These are phyloP conservation scores for Rosa chinensis DNA, from an alignment of 306 rosid genomes.

Conservation along the genomic window DNA sequence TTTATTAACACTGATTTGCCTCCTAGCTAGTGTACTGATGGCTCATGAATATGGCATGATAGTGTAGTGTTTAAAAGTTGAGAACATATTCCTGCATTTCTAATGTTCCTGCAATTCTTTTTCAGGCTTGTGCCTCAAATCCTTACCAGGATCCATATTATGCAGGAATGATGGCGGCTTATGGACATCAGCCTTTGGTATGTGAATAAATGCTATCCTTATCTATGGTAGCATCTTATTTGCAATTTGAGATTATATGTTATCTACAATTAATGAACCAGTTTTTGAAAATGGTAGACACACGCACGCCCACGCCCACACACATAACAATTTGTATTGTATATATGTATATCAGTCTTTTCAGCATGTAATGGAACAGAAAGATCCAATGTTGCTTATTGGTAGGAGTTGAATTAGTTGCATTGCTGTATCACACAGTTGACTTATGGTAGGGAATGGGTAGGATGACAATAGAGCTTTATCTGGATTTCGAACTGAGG, in stretches of 20 bases:
- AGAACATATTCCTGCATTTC: slow-evolving; percentile 22
- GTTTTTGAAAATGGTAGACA: background rate
- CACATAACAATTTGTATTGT: background rate
- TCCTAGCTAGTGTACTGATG: background rate
- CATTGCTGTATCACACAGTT: background rate
- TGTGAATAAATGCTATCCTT: slow-evolving; percentile 22
- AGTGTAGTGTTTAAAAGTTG: slow-evolving; percentile 18
- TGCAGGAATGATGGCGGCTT: slow-evolving; percentile 89
- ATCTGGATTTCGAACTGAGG: background rate
- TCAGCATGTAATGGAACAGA: background rate
- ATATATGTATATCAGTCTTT: background rate
- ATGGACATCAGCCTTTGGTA: slow-evolving; percentile 85
- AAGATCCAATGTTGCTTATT: background rate
- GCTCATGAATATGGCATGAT: slow-evolving; percentile 21
- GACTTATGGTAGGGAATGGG: background rate
- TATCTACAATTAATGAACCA: background rate
- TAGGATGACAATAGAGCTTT: background rate
- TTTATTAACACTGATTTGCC: background rate
- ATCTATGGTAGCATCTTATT: background rate
- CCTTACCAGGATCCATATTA: slow-evolving; percentile 82
- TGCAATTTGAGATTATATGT: background rate
- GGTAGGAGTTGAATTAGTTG: background rate
- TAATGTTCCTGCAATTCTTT: slow-evolving; percentile 38
- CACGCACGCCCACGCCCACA: too few relatives aligned
- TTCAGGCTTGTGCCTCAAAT: slow-evolving; percentile 88